Evolutionary conservation across 1,284 basidiomycete species (phyloP).

Genomic region (Heterobasidion occidentale): DNA sequence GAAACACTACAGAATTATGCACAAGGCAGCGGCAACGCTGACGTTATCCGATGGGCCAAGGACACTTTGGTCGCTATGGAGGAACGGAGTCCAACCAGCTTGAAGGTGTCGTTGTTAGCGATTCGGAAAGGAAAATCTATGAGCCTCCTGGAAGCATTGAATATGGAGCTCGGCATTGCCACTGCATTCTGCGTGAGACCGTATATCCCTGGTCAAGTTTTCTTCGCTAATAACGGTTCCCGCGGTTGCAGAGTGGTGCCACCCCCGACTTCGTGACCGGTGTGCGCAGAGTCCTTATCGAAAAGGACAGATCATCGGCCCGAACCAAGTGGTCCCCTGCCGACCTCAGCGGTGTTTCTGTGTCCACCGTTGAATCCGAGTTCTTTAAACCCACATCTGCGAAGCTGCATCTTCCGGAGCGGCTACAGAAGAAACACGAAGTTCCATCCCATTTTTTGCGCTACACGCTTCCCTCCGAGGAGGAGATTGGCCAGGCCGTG

Average conservation of each 20-base stretch:
- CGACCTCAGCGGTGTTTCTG: conserved; percentile 47
- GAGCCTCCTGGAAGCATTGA: conserved; percentile 58
- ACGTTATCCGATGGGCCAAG: conserved; percentile 66
- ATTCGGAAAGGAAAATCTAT: conserved; percentile 63
- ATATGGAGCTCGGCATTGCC: conserved; percentile 79
- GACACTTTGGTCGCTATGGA: conserved; percentile 58
- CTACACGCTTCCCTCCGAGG: conserved; percentile 62
- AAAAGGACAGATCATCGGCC: conserved; percentile 39
- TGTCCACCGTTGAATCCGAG: conserved; percentile 40
- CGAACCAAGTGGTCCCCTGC: conserved; percentile 64
- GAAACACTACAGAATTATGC: conserved; percentile 43
- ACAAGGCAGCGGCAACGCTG: conserved; percentile 28
- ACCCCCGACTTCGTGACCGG: conserved; percentile 81
- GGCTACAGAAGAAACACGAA: conserved; percentile 15
- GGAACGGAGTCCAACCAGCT: conserved; percentile 80
- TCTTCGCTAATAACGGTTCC: not conserved
- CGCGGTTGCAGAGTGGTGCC: conserved; percentile 47
- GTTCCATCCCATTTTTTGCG: conserved; percentile 35
- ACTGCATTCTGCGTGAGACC: conserved; percentile 74
- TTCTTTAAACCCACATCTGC: conserved; percentile 56
- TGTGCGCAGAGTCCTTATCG: conserved; percentile 65
- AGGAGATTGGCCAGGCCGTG: conserved; percentile 56
- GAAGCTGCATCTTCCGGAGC: conserved; percentile 35
- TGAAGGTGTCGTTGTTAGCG: conserved; percentile 79
- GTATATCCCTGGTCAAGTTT: not conserved